Conservation (phyloP, 495 filamentous ascomycete species). For the Apodospora peruviana region DNA sequence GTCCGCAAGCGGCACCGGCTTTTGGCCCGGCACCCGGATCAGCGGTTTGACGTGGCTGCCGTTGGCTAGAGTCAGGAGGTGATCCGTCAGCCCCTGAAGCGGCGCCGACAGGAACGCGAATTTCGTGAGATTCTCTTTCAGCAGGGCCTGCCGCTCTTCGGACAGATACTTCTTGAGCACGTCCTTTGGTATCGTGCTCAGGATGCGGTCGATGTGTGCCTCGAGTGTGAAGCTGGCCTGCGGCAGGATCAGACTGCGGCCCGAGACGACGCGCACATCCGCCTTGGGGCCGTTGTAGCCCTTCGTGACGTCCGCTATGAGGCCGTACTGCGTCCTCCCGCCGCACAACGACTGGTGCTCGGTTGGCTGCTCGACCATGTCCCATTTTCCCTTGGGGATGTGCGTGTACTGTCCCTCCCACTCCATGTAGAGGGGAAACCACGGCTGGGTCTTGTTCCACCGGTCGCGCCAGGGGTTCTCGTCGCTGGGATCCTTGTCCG, state of each 20-base stretch:
- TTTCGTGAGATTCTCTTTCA: constrained; percentile 1
- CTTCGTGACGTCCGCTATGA: constrained; percentile 41
- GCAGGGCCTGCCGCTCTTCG: background rate
- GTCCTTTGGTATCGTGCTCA: constrained; percentile 18
- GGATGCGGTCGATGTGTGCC: constrained; percentile 27
- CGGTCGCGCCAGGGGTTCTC: constrained; percentile 24
- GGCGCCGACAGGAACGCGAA: constrained; percentile 35
- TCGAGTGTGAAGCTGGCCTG: constrained; percentile 37
- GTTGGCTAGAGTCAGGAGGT: constrained; percentile 34
- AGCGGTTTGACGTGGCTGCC: constrained; percentile 45
- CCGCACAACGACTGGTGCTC: constrained; percentile 24
- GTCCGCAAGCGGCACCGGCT: constrained; percentile 9
- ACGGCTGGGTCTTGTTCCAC: constrained; percentile 42
- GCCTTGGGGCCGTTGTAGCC: constrained; percentile 34
- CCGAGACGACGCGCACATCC: constrained; percentile 7
- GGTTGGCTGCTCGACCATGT: too few species aligned
- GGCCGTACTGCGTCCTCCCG: constrained; percentile 38
- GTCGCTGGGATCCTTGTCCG: too few species aligned
- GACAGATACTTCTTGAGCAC: constrained; percentile 8
- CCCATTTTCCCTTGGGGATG: too few species aligned
- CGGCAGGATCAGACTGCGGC: constrained; percentile 39
- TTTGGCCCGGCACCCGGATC: background rate
- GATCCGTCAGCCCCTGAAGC: constrained; percentile 35
- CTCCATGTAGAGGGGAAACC: constrained; percentile 46
- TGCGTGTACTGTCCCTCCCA: constrained; percentile 51